Conservation (phyloP, 1,284 basidiomycete genomes). For the Violaceomyces palustris region DNA sequence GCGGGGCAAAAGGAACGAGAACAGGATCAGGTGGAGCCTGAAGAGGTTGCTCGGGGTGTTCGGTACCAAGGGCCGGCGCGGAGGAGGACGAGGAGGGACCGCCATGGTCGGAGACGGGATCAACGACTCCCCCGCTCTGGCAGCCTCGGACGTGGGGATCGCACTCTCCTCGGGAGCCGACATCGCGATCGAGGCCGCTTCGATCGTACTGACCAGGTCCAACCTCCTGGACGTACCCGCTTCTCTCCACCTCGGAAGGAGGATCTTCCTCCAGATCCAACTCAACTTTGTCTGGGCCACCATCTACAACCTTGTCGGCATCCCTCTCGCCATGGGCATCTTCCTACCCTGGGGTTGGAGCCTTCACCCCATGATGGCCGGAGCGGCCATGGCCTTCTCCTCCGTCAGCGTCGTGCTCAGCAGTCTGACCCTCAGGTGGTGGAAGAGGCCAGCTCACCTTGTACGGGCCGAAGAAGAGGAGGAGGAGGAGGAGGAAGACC, state of each 20-base stretch:
- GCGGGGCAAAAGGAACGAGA: no score
- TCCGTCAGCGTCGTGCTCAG: conserved; percentile 91
- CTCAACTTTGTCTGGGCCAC: conserved; percentile 56
- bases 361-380: conserved; percentile 96
- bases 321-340: conserved; percentile 97
- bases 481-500: background rate
- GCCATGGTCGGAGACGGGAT: conserved; percentile 92
- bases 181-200: conserved; percentile 94
- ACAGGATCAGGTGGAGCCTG: no score
- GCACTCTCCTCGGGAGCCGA: conserved; percentile 92
- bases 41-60: no score
- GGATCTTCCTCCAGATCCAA: conserved; percentile 85
- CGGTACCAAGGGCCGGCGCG: no score
- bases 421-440: conserved; percentile 70
- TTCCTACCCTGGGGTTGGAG: conserved; percentile 86
- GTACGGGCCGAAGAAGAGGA: background rate
- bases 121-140: conserved; percentile 95
- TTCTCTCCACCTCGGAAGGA: conserved; percentile 79
- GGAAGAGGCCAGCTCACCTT: conserved; percentile 47
- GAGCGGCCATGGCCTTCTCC: conserved; percentile 94
- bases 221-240: conserved; percentile 95
- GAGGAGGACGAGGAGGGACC: conserved; percentile 21
- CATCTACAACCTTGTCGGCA: conserved; percentile 81
- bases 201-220: conserved; percentile 93
- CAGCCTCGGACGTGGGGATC: conserved; percentile 89